These are phyloP conservation scores for Dissophora ornata DNA, from an alignment of 192 early-diverging fungal genomes.

Conservation along the genomic window DNA sequence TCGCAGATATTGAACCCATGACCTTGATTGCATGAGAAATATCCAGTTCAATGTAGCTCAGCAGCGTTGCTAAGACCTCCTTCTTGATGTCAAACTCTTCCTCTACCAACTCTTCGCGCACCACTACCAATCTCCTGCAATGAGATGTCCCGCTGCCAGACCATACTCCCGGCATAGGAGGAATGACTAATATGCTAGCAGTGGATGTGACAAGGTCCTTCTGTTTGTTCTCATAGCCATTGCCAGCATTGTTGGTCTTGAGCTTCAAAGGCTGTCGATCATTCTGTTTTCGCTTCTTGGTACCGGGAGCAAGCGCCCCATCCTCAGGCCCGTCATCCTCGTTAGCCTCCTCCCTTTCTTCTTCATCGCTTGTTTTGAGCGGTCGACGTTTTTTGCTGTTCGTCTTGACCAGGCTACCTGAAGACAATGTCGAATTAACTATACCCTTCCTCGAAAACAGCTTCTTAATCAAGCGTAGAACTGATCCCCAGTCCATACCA, in stretches of 20 bases:
- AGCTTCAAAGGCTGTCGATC: slow-evolving; percentile 11
- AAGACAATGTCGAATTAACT: too few species aligned
- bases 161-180: slow-evolving; percentile 1
- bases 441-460: slow-evolving; percentile 41
- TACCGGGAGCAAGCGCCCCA: neutral
- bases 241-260: slow-evolving; percentile 7
- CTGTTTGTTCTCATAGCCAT: neutral
- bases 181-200: slow-evolving; percentile 24
- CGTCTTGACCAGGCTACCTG: too few species aligned
- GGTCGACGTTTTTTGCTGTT: too few species aligned
- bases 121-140: slow-evolving; percentile 27
- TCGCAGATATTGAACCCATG: slow-evolving; percentile 36
- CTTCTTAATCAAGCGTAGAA: slow-evolving; percentile 41
- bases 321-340: slow-evolving; percentile 1
- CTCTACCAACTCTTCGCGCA: slow-evolving; percentile 31
- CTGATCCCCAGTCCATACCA: slow-evolving; percentile 44
- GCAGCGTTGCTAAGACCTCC: slow-evolving; percentile 41
- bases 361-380: too few species aligned
- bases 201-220: slow-evolving; percentile 19
- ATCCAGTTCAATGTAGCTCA: slow-evolving; percentile 51
- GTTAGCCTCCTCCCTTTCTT: too few species aligned
- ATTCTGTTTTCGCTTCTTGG: slow-evolving; percentile 43
- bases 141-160: neutral
- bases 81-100: slow-evolving; percentile 53
- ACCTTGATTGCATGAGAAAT: slow-evolving; percentile 39